Evolutionary conservation across 805 yeast genomes (phyloP).

Genomic region (Naumovozyma dairenensis): DNA sequence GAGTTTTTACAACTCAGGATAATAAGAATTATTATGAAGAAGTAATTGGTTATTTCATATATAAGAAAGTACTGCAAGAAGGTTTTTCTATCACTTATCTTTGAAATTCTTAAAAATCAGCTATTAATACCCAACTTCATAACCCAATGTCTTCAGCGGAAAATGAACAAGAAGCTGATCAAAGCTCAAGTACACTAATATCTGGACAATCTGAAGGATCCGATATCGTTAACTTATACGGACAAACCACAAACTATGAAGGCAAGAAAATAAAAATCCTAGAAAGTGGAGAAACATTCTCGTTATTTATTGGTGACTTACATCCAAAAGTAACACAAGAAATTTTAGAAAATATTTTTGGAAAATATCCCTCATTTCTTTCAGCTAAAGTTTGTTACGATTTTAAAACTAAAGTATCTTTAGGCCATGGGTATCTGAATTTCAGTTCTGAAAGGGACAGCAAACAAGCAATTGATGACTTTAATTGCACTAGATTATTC

Average conservation of each 20-base stretch:
- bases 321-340: constrained; percentile 41
- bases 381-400: constrained; percentile 55
- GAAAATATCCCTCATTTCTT: constrained; percentile 35
- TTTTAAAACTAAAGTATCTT: constrained; percentile 41
- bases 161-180: too few species aligned
- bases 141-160: too few species aligned
- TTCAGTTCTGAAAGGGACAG: constrained; percentile 45
- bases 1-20: too few species aligned
- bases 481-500: constrained; percentile 39
- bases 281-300: constrained; percentile 13
- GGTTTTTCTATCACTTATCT: too few species aligned
- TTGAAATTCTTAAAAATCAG: too few species aligned
- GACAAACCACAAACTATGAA: background rate
- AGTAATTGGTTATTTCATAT: too few species aligned
- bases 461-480: constrained; percentile 42
- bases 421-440: constrained; percentile 70
- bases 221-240: constrained; percentile 3
- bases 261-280: constrained; percentile 1
- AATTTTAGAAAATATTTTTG: constrained; percentile 36
- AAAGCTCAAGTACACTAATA: constrained; percentile 1
- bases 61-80: too few species aligned
- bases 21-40: too few species aligned
- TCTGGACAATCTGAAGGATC: constrained; percentile 6
- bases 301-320: constrained; percentile 58
- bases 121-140: too few species aligned